phyloP scores from a whole-genome alignment of 768 basidiomycete genomes.

The Boletus subcaerulescens region DNA sequence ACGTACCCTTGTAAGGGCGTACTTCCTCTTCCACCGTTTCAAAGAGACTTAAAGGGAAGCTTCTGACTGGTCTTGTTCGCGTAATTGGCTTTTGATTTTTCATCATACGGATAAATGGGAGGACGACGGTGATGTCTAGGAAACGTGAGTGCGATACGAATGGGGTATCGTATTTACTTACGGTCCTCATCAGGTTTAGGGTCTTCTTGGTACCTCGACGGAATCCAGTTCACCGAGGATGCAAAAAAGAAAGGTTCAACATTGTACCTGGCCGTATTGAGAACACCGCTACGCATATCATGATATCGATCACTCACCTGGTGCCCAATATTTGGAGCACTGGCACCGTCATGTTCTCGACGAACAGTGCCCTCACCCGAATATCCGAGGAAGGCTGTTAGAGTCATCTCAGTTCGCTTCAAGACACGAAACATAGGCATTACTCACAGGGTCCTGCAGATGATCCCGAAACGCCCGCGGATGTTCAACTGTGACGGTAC shows the following conservation, averaged over 20 bases:
- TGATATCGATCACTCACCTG: slow-evolving; percentile 35
- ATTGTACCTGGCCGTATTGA: slow-evolving; percentile 39
- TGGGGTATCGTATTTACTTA: slow-evolving; percentile 37
- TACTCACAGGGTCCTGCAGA: slow-evolving; percentile 33
- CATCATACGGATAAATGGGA: slow-evolving; percentile 49
- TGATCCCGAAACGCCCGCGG: slow-evolving; percentile 33
- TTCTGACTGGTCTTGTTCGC: slow-evolving; percentile 13
- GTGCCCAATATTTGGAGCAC: slow-evolving; percentile 57
- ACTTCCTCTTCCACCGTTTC: neutral
- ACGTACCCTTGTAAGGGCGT: slow-evolving; percentile 18
- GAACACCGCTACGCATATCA: neutral
- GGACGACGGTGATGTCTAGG: slow-evolving; percentile 54
- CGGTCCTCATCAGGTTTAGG: slow-evolving; percentile 43
- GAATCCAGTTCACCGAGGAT: slow-evolving; percentile 64
- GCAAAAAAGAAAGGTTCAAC: slow-evolving; percentile 68
- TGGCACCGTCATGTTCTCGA: slow-evolving; percentile 49
- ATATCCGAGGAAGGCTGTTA: slow-evolving; percentile 34
- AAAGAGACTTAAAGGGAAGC: neutral
- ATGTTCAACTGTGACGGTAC: slow-evolving; percentile 7
- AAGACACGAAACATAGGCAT: neutral
- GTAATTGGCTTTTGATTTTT: slow-evolving; percentile 26
- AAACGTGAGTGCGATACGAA: slow-evolving; percentile 2
- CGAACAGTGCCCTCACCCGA: slow-evolving; percentile 49
- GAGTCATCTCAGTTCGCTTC: neutral
- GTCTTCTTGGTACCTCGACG: slow-evolving; percentile 60